These are phyloP conservation scores for Exutisphaerella laricina DNA, from an alignment of 2,329 filamentous ascomycete species.

Conservation along the genomic window DNA sequence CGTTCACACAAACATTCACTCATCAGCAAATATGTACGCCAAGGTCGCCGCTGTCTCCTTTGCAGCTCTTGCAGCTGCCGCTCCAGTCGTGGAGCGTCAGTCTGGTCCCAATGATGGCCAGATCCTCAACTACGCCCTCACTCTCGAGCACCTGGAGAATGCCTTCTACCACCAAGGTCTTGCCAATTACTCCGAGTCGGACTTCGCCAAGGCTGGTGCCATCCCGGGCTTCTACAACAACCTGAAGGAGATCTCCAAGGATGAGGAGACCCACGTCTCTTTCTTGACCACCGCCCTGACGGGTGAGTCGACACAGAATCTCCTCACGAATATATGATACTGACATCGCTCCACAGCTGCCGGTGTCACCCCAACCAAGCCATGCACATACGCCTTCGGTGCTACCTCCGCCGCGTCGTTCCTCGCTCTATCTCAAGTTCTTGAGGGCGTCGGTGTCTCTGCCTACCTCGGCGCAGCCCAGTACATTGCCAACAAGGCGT, in stretches of 20 bases:
- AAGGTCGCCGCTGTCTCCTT: conserved; percentile 7
- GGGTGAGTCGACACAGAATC: neutral
- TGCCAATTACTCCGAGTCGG: conserved; percentile 8
- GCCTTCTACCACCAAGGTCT: conserved; percentile 55
- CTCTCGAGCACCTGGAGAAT: conserved; percentile 48
- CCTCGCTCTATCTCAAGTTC: conserved; percentile 47
- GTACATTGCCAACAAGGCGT: conserved; percentile 52
- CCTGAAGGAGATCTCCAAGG: conserved; percentile 50
- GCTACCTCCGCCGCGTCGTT: conserved; percentile 43
- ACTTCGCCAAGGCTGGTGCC: conserved; percentile 23
- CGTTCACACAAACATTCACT: neutral
- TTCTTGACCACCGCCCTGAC: conserved; percentile 44
- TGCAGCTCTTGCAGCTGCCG: conserved; percentile 14
- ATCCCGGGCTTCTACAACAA: conserved; percentile 51
- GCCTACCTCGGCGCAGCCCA: conserved; percentile 59
- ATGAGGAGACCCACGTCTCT: conserved; percentile 54
- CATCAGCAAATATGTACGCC: neutral
- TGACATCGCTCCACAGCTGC: conserved; percentile 34
- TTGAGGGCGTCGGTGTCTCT: conserved; percentile 54
- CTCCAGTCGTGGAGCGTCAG: conserved; percentile 1
- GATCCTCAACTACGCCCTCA: conserved; percentile 40
- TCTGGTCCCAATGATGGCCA: conserved; percentile 1
- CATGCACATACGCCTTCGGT: conserved; percentile 47
- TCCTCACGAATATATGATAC: neutral
- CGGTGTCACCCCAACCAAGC: conserved; percentile 49